phyloP scores from a whole-genome alignment of 177 flowering plant species.

The Vitis hybrid region DNA sequence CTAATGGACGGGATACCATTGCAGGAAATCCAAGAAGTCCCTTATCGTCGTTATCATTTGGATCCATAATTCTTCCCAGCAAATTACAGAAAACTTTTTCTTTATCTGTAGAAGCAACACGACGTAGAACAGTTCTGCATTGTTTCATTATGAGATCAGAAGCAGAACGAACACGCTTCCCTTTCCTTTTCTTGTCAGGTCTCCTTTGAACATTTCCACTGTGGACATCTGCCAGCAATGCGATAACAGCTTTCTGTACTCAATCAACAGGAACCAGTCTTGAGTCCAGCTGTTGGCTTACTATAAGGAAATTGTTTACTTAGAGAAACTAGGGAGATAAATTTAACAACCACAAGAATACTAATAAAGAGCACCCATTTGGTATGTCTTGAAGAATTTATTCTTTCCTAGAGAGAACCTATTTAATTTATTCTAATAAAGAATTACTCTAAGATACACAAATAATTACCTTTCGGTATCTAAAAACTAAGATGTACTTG shows the following conservation, averaged over 20 bases:
- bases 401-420: no score
- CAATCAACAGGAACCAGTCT: constrained; percentile 18
- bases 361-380: no score
- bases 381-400: no score
- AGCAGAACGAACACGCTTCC: constrained; percentile 33
- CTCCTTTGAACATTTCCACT: constrained; percentile 42
- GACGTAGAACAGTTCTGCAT: constrained; percentile 85
- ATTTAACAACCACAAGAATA: no score
- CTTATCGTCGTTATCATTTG: constrained; percentile 83
- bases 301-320: not conserved
- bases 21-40: constrained; percentile 92
- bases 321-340: constrained; percentile 4
- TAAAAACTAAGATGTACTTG: no score
- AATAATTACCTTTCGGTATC: no score
- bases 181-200: constrained; percentile 50
- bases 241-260: constrained; percentile 89
- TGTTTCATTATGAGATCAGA: constrained; percentile 70
- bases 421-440: no score
- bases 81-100: constrained; percentile 79
- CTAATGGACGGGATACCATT: constrained; percentile 92
- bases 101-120: constrained; percentile 76
- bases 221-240: constrained; percentile 59
- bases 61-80: constrained; percentile 61
- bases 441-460: no score
- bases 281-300: no score